Base-by-base conservation (phyloP, 2,329 filamentous ascomycete genomes). In the Exophiala sp. region DNA sequence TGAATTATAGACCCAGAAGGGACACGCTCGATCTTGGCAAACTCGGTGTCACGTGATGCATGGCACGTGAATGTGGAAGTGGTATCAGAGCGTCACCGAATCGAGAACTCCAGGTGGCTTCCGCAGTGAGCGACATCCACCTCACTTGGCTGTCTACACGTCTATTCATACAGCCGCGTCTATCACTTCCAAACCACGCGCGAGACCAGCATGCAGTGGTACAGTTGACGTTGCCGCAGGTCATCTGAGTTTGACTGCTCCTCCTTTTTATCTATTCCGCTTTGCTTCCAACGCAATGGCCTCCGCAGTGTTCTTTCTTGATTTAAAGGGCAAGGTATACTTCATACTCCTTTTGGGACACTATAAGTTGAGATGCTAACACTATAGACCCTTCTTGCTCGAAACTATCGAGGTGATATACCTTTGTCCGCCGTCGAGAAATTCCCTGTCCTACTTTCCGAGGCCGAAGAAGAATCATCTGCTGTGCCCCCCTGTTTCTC, bases 351-450 rank as follows among this genome's bases (percentile, higher is more conserved):
- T 9, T 29, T 7, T 29, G 14, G 13, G 27, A 38, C 21, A 46
- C 6, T 8, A 21, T 10, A 43, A 50, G 48, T 41, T 49, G 9
- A n/a, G 21, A 18, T 3, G 57, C 47, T 52, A 22, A 58, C 48
- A 48, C 39, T 47, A 38, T 68, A 95, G 90, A 97, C 93, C 76
- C 90, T 98, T 63, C 80, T 98, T 65, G 93, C 93, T 70, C 88
- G 93, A 66, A 98, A 98, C 75, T 98, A 98, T 71, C 82, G 93
- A 68, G 93, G 93, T 69, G 93, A 98, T 64, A 95, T 98, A 59
- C 93, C 93, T 70, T 97, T 98, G 93, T 95, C 89, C 51, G 93
- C 93, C 29, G 93, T 98, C 64, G 93, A 98, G 73, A 94, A 95
- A 70, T 98, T 98, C 69, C 93, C 93, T 37, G 75, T 95, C 62